Evolutionary conservation across 768 basidiomycete genomes (phyloP).

Genomic region (Leucocoprinus birnbaumii): DNA sequence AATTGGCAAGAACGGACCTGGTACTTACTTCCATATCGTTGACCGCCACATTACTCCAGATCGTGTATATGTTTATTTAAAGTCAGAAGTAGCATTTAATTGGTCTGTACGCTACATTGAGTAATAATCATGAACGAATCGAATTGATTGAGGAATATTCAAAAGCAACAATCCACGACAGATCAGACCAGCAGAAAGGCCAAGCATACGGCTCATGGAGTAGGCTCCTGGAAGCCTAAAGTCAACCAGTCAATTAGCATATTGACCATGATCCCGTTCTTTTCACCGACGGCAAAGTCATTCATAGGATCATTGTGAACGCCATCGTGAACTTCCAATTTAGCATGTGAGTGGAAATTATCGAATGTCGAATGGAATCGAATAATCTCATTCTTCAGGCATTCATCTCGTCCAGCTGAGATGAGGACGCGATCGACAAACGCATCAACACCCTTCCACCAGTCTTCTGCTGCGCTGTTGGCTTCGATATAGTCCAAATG

Average conservation of each 20-base stretch:
- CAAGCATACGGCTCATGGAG: background rate
- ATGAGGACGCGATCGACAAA: constrained; percentile 32
- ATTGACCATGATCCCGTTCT: background rate
- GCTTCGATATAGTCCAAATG: constrained; percentile 28
- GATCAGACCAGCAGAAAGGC: no score
- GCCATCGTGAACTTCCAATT: constrained; percentile 22
- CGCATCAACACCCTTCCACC: constrained; percentile 28
- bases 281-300: background rate
- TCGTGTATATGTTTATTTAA: no score
- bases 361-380: constrained; percentile 19
- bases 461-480: constrained; percentile 24
- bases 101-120: no score
- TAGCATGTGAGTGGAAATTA: constrained; percentile 17
- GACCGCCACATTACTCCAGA: no score
- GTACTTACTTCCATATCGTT: no score
- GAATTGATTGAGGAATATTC: no score
- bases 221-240: constrained; percentile 6
- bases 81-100: no score
- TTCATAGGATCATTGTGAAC: constrained; percentile 12
- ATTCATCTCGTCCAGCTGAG: constrained; percentile 32
- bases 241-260: constrained; percentile 4
- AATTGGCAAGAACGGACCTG: no score
- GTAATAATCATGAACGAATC: no score
- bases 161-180: no score
- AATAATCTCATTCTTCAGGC: constrained; percentile 29